Percentiles rank a stretch among this genome's conserved stretches.
phyloP scores from a whole-genome alignment of 2,329 filamentous ascomycete genomes.

The Dichotomopilus funicola region DNA sequence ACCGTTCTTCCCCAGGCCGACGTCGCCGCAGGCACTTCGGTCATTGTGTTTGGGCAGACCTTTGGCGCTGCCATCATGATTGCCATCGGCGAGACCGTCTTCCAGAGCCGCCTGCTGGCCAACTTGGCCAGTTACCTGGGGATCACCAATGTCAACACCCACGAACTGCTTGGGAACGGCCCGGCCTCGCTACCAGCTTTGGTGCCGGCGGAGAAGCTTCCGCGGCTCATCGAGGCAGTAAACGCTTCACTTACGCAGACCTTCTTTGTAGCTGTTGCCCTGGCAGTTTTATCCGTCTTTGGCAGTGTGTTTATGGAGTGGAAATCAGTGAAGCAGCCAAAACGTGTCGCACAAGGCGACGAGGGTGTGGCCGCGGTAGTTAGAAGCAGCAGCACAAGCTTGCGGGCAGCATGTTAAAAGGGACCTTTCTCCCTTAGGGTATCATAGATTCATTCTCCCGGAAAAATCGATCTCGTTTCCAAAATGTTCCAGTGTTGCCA shows the following conservation, averaged over 20 bases:
- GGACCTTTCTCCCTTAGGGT: background rate
- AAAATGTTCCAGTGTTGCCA: too few species aligned
- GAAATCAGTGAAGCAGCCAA: conserved; percentile 36
- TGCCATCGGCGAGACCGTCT: conserved; percentile 36
- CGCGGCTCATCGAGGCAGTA: conserved; percentile 28
- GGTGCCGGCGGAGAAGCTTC: conserved; percentile 15
- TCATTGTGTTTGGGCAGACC: conserved; percentile 34
- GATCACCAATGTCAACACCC: conserved; percentile 13
- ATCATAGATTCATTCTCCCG: background rate
- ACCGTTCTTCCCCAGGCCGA: conserved; percentile 34
- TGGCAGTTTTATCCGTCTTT: conserved; percentile 32
- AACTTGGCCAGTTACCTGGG: conserved; percentile 20
- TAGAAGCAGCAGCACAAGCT: background rate
- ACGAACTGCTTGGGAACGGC: conserved; percentile 22
- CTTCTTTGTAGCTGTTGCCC: conserved; percentile 30
- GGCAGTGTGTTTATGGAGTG: conserved; percentile 34
- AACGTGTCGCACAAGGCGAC: background rate
- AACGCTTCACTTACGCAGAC: conserved; percentile 28
- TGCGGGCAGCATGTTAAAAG: background rate
- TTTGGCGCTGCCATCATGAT: conserved; percentile 34
- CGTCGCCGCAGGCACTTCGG: conserved; percentile 35
- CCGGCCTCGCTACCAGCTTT: conserved; percentile 20
- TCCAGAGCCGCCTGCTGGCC: conserved; percentile 33
- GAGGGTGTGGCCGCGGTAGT: background rate
- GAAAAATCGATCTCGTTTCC: background rate